Evolutionary conservation across 2,329 filamentous ascomycete genomes (phyloP), one percentile per base, ranked within the genome.

Genomic region (Beauveria sp.): DNA sequence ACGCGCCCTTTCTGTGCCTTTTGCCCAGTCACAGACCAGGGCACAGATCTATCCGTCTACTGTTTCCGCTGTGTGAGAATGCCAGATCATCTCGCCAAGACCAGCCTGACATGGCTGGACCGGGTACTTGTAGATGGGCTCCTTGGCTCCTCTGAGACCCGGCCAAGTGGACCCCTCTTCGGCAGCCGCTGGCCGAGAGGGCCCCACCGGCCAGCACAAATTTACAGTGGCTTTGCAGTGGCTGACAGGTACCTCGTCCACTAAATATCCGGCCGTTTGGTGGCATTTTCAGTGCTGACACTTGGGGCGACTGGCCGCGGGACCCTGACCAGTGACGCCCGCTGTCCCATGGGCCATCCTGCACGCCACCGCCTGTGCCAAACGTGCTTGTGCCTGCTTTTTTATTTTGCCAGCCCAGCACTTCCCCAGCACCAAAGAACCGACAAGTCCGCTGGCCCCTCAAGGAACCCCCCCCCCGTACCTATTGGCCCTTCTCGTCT

Each of bases 151-250:
- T 44, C n/a, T 47, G 54, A 61, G 48, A 55, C 52, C 30, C 16
- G 28, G 22, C 47, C 22, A 34, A 24, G 24, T 52, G 37, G 47
- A 34, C 14, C 50, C 46, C 46, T 40, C 56, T 46, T 54, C 57
- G 57, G 57, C 57, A 52, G 47, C 48, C 57, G 48, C 37, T 41
- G 48, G 57, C 57, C 57, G 57, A 59, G n/a, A 16, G 14, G 48
- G 40, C n/a, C 41, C 55, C 43, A 41, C 55, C 16, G 37, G 3
- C 8, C 40, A 34, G 40, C 40, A 14, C 41, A 26, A 12, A 14
- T 43, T 28, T 26, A 18, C 53, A 55, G 41, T 55, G 53, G 41
- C 51, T 41, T 30, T 26, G 14, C 10, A 53, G 34, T 53, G 46
- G 46, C 50, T 37, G 50, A 20, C 48, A 26, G n/a, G 22, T 47